Evolutionary conservation across 2,329 filamentous ascomycete species (phyloP).

Genomic region (Kalmusia sp.): DNA sequence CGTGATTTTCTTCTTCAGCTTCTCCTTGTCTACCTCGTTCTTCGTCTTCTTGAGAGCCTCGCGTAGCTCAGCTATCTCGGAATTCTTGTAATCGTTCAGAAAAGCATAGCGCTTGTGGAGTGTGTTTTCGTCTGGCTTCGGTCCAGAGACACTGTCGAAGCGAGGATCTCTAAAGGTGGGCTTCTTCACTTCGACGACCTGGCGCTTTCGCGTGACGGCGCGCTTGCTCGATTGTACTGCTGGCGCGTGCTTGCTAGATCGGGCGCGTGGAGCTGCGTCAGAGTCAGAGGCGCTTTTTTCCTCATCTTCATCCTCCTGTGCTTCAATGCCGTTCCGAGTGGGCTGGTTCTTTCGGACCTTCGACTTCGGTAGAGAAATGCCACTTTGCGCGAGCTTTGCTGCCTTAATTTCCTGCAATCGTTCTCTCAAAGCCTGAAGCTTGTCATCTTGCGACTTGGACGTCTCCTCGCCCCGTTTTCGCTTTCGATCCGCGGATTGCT

Average conservation of each 20-base stretch:
- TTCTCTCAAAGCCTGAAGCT: slow-evolving; percentile 54
- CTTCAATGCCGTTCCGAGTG: slow-evolving; percentile 12
- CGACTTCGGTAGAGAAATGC: slow-evolving; percentile 27
- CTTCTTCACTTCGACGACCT: slow-evolving; percentile 71
- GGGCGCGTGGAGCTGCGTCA: slow-evolving; percentile 48
- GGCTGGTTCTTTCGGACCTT: slow-evolving; percentile 11
- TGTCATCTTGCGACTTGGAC: slow-evolving; percentile 52
- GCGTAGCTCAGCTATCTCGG: slow-evolving; percentile 81
- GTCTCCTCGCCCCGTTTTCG: slow-evolving; percentile 52
- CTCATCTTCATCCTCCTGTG: slow-evolving; percentile 41
- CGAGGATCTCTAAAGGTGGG: slow-evolving; percentile 77
- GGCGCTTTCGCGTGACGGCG: slow-evolving; percentile 81
- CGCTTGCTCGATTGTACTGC: slow-evolving; percentile 81
- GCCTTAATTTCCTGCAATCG: slow-evolving; percentile 53
- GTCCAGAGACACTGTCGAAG: slow-evolving; percentile 73
- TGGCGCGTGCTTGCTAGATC: slow-evolving; percentile 87
- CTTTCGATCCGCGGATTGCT: slow-evolving; percentile 42
- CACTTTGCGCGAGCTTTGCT: slow-evolving; percentile 41
- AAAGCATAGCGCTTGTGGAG: slow-evolving; percentile 82
- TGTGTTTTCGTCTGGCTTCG: slow-evolving; percentile 62
- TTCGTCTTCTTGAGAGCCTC: slow-evolving; percentile 71
- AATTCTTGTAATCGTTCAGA: slow-evolving; percentile 81
- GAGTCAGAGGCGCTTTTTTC: slow-evolving; percentile 36
- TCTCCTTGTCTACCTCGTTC: slow-evolving; percentile 69
- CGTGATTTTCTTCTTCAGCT: slow-evolving; percentile 74